Percentiles rank a stretch among this genome's conserved stretches.
phyloP scores from a whole-genome alignment of 805 yeast genomes.

The Ogataea nonfermentans region DNA sequence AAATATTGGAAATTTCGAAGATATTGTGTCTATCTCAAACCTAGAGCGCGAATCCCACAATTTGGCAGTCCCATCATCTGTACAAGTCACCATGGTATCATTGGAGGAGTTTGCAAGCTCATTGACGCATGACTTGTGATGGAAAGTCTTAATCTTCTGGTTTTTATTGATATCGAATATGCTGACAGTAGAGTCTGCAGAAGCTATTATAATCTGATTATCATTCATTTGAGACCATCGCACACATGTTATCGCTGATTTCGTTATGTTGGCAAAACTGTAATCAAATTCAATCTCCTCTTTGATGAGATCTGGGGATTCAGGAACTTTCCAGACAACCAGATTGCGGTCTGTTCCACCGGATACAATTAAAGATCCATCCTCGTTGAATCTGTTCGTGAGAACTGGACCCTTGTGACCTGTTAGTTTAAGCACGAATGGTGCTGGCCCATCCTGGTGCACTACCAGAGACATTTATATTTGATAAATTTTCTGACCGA shows the following conservation, averaged over 20 bases:
- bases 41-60: slow-evolving; percentile 70
- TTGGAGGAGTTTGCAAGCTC: slow-evolving; percentile 41
- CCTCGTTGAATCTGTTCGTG: slow-evolving; percentile 47
- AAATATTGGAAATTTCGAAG: slow-evolving; percentile 54
- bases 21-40: slow-evolving; percentile 31
- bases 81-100: slow-evolving; percentile 45
- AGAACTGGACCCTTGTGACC: slow-evolving; percentile 58
- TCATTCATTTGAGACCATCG: slow-evolving; percentile 51
- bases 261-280: slow-evolving; percentile 37
- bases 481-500: slow-evolving; percentile 1
- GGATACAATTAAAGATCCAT: slow-evolving; percentile 56
- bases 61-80: slow-evolving; percentile 61
- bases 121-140: slow-evolving; percentile 45
- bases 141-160: slow-evolving; percentile 48
- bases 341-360: slow-evolving; percentile 60
- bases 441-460: not conserved
- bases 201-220: slow-evolving; percentile 43
- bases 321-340: slow-evolving; percentile 31
- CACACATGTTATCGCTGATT: slow-evolving; percentile 61
- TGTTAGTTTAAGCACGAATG: slow-evolving; percentile 37
- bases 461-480: slow-evolving; percentile 7
- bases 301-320: slow-evolving; percentile 5
- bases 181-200: slow-evolving; percentile 62
- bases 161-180: slow-evolving; percentile 65
- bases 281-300: slow-evolving; percentile 18